Conservation (phyloP, 2,329 filamentous ascomycete genomes). For the Apiospora aurea region DNA sequence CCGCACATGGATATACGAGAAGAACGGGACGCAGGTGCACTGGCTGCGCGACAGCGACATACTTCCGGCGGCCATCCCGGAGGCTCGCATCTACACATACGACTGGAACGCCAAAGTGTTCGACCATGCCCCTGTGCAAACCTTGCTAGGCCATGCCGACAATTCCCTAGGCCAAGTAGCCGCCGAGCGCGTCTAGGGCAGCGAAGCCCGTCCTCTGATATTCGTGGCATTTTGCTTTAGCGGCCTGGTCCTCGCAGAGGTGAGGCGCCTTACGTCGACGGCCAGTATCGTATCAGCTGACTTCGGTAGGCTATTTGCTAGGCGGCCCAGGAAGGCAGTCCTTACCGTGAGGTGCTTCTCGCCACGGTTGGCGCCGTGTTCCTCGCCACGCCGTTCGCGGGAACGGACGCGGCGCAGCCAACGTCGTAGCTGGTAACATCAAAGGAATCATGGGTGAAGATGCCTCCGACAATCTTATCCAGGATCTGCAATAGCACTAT, state of each 20-base stretch:
- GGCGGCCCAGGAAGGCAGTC: too few species aligned
- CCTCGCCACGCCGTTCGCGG: too few species aligned
- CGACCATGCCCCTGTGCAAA: not conserved
- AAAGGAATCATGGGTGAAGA: too few species aligned
- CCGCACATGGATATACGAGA: too few species aligned
- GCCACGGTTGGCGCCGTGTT: too few species aligned
- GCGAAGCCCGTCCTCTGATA: not conserved
- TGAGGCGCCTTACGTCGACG: not conserved
- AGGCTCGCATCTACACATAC: slow-evolving; percentile 6
- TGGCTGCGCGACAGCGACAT: not conserved
- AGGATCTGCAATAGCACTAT: too few species aligned
- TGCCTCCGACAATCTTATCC: too few species aligned
- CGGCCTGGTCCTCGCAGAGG: not conserved
- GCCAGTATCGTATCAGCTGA: too few species aligned
- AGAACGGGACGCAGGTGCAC: not conserved
- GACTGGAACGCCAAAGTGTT: slow-evolving; percentile 2
- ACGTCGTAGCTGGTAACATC: too few species aligned
- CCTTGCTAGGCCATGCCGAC: slow-evolving; percentile 5
- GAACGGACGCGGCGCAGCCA: too few species aligned
- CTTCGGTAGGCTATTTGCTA: too few species aligned
- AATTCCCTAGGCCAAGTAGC: not conserved
- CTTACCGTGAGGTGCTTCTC: too few species aligned
- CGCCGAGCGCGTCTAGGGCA: not conserved
- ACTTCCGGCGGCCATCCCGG: not conserved
- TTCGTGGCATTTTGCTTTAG: slow-evolving; percentile 1